Evolutionary conservation across 306 rosid genomes (phyloP).

Genomic region (Sicyos edulis): DNA sequence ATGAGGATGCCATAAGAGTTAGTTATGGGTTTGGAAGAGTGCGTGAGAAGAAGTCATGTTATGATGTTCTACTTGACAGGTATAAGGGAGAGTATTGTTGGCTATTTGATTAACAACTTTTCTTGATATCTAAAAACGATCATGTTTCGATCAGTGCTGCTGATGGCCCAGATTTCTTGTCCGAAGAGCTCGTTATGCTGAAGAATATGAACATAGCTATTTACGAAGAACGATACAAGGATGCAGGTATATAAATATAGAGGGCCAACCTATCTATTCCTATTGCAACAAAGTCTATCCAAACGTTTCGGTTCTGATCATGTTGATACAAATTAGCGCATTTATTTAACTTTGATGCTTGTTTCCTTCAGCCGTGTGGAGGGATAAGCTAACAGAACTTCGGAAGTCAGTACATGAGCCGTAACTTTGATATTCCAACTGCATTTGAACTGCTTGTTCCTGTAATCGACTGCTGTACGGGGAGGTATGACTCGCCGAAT

Average conservation of each 20-base stretch:
- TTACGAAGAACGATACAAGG: conserved; percentile 71
- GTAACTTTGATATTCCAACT: conserved; percentile 19
- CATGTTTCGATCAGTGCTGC: conserved; percentile 46
- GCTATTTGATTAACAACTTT: conserved; percentile 9
- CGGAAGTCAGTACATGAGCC: conserved; percentile 54
- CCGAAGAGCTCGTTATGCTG: conserved; percentile 71
- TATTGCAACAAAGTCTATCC: not conserved
- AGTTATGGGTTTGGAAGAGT: conserved; percentile 67
- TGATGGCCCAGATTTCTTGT: conserved; percentile 72
- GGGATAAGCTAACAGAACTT: conserved; percentile 61
- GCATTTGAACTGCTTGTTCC: not conserved
- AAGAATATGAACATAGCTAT: conserved; percentile 63
- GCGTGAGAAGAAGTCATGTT: conserved; percentile 45
- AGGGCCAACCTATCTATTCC: not conserved
- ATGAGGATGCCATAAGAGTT: conserved; percentile 67
- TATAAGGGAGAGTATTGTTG: conserved; percentile 29
- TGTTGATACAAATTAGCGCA: not conserved
- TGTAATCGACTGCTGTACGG: not conserved
- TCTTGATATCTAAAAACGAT: conserved; percentile 16
- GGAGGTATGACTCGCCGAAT: not conserved
- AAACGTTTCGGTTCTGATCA: not conserved
- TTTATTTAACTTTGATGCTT: conserved; percentile 20
- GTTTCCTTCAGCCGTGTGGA: conserved; percentile 74
- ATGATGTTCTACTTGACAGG: conserved; percentile 92
- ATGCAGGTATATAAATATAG: conserved; percentile 60